Evolutionary conservation across 2,329 filamentous ascomycete genomes (phyloP).

Genomic region (Ceratocystis variospora): DNA sequence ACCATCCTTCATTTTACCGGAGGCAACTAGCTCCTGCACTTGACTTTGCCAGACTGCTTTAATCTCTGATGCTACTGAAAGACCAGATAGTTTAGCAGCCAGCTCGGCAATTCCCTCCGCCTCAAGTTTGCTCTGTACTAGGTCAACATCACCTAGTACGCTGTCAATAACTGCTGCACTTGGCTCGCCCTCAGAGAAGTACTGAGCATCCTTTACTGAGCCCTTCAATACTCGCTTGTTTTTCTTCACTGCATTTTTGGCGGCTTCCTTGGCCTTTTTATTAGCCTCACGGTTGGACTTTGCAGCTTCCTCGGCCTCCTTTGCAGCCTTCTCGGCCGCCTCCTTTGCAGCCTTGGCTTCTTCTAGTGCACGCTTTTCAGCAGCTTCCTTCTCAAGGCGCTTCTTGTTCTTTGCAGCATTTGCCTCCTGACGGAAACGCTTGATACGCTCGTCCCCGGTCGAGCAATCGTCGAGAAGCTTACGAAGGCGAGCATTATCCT

Average conservation of each 20-base stretch:
- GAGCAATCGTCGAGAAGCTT: slow-evolving; percentile 79
- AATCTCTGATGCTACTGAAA: slow-evolving; percentile 71
- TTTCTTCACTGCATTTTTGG: slow-evolving; percentile 99
- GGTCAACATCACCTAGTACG: slow-evolving; percentile 73
- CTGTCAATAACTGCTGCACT: slow-evolving; percentile 66
- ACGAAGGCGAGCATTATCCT: slow-evolving; percentile 84
- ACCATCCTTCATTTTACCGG: slow-evolving; percentile 74
- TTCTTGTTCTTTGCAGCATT: slow-evolving; percentile 96
- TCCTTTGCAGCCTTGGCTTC: slow-evolving; percentile 73
- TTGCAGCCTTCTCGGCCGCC: slow-evolving; percentile 64
- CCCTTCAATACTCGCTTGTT: slow-evolving; percentile 96
- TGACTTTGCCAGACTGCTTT: slow-evolving; percentile 71
- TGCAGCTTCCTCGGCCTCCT: slow-evolving; percentile 73
- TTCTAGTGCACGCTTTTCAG: slow-evolving; percentile 73
- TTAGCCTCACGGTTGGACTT: slow-evolving; percentile 69
- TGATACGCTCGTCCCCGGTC: slow-evolving; percentile 83
- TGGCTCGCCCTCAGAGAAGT: slow-evolving; percentile 65
- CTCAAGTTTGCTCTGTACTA: slow-evolving; percentile 76
- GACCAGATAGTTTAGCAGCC: slow-evolving; percentile 62
- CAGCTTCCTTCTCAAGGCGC: slow-evolving; percentile 76
- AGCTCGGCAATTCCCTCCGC: slow-evolving; percentile 77
- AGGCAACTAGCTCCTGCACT: slow-evolving; percentile 60
- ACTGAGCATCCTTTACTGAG: slow-evolving; percentile 94
- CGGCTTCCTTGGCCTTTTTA: slow-evolving; percentile 97
- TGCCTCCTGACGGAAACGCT: slow-evolving; percentile 86